Percentiles rank a stretch among this genome's conserved stretches.
phyloP scores from a whole-genome alignment of 768 basidiomycete species.

The Kwoniella mangroviensis region DNA sequence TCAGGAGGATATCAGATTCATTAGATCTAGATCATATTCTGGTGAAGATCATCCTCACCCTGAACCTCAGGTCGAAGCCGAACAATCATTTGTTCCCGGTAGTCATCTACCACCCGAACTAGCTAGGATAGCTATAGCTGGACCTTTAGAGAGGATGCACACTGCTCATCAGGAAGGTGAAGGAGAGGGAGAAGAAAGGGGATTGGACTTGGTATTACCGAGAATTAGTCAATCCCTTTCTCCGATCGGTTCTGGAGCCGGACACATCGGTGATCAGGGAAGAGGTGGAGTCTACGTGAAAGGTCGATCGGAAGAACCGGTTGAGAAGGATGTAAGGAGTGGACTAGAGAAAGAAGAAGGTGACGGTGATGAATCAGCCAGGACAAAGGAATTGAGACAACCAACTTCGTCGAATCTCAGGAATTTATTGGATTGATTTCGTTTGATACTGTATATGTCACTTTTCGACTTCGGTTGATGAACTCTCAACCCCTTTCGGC shows the following conservation, averaged over 20 bases:
- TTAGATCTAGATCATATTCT: conserved; percentile 1
- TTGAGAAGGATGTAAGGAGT: neutral
- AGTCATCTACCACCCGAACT: conserved; percentile 9
- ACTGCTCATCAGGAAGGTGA: neutral
- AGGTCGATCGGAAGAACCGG: neutral
- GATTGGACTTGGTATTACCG: too few species aligned
- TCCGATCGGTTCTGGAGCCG: neutral
- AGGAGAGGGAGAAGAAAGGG: neutral
- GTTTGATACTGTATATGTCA: too few species aligned
- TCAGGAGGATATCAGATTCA: neutral
- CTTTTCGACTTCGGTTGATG: too few species aligned
- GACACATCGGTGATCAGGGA: neutral
- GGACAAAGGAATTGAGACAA: neutral
- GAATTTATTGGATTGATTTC: neutral
- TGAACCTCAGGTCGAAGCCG: neutral
- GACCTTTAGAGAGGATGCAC: neutral
- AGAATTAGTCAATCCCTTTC: neutral
- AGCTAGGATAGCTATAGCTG: conserved; percentile 1
- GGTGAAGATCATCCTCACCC: conserved; percentile 1
- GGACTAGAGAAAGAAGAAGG: neutral
- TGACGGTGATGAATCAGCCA: neutral
- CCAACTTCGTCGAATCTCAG: neutral
- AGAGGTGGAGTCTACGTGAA: neutral
- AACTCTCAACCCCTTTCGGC: too few species aligned
- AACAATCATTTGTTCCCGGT: too few species aligned